Evolutionary conservation across 805 yeast genomes (phyloP).

Genomic region (Wickerhamiella qilinensis): DNA sequence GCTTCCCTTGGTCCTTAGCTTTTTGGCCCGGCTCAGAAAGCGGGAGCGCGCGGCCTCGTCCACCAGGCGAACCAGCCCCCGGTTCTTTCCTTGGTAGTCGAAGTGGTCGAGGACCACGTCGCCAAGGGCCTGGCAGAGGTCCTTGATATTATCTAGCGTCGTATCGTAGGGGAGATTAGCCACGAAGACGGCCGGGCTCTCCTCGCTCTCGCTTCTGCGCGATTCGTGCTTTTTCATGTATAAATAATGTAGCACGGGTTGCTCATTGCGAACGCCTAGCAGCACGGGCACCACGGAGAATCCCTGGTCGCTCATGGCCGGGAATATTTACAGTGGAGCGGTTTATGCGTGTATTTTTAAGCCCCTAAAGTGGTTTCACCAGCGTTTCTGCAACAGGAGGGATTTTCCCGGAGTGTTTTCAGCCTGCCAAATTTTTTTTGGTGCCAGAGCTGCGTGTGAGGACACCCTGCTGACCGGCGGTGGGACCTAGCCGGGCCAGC

Average conservation of each 20-base stretch:
- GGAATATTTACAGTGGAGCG: no score
- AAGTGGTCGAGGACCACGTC: conserved; percentile 24
- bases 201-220: conserved; percentile 21
- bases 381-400: no score
- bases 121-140: conserved; percentile 36
- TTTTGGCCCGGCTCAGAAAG: conserved; percentile 48
- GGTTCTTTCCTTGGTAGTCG: conserved; percentile 23
- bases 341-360: background rate
- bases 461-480: no score
- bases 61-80: conserved; percentile 54
- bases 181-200: conserved; percentile 44
- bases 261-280: background rate
- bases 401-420: no score
- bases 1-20: conserved; percentile 21
- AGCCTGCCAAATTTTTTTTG: no score
- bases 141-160: conserved; percentile 34
- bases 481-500: no score
- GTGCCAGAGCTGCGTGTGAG: no score
- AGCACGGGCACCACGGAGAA: background rate
- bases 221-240: conserved; percentile 14
- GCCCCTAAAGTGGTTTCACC: background rate
- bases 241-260: conserved; percentile 11
- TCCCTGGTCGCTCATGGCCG: background rate
- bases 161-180: conserved; percentile 62
- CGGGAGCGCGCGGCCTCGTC: conserved; percentile 53